Evolutionary conservation across 345 rosid species (phyloP), one percentile per base, ranked within the genome.

Genomic region (Salix arbutifolia): DNA sequence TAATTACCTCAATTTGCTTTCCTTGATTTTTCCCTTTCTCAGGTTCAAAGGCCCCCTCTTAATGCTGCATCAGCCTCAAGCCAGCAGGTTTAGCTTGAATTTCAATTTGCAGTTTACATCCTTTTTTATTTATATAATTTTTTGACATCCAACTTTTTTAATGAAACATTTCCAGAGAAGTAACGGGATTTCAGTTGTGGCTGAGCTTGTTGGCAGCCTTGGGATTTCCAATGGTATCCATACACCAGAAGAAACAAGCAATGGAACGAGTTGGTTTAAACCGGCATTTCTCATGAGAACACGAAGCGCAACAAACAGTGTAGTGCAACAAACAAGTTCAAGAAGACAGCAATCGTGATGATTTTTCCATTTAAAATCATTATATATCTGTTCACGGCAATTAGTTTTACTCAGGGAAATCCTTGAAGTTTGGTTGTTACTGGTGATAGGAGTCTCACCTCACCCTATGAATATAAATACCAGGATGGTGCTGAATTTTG

Each of bases 91-190:
- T 48, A 61, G 61, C 61, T 61, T 60, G 19, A 62, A 10, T 50
- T 23, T 69, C n/a, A 44, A n/a, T 10, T 72, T 35, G 21, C 25
- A 19, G 19, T 62, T 33, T 8, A 70, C 40, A 9, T 58, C 23
- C 10, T 71, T 74, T 67, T 14, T 35, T 8, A n/a, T n/a, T 28
- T 53, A 23, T 23, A 11, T 26, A 44, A 13, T 70, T 33, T 53
- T 60, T 11, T 75, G 38, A 14, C 42, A 70, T 76, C 72, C 66
- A 14, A 65, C 70, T 48, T 50, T 10, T 58, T 64, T 68, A 65
- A 31, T 6, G 30, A 38, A 52, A 62, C 74, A 77, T 77, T 85
- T 75, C 69, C 84, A 92, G 97, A 89, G 88, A 77, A 77, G 79
- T 38, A 68, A 70, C 40, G 86, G 78, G 72, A 73, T 79, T 26